Percentiles rank a stretch among this genome's conserved stretches.
phyloP scores from a whole-genome alignment of 164 flowering plant genomes.

The Vitis amurensis region DNA sequence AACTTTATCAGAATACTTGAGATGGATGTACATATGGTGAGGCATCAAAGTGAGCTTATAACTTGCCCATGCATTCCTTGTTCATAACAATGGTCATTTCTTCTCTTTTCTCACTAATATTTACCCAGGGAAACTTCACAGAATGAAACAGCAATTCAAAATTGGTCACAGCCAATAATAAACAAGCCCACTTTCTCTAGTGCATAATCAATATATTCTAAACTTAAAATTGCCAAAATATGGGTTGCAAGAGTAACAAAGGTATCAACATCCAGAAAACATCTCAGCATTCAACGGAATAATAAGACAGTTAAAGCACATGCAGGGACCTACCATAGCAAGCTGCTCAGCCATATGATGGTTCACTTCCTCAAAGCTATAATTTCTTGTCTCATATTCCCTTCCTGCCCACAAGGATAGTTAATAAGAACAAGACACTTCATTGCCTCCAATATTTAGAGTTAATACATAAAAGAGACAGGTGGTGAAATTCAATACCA shows the following conservation, averaged over 20 bases:
- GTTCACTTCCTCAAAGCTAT: slow-evolving; percentile 88
- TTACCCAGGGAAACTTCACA: background rate
- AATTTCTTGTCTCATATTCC: slow-evolving; percentile 94
- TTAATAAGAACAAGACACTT: background rate
- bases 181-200: too few species aligned
- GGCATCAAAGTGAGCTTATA: background rate
- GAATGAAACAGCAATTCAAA: background rate
- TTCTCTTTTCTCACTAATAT: too few species aligned
- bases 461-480: background rate
- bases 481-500: slow-evolving; percentile 42
- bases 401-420: slow-evolving; percentile 56
- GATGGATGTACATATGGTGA: background rate
- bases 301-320: background rate
- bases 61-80: background rate
- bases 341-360: slow-evolving; percentile 83
- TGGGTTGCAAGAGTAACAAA: too few species aligned
- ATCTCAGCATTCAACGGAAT: background rate
- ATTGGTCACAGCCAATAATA: too few species aligned
- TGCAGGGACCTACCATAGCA: slow-evolving; percentile 59
- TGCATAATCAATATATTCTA: too few species aligned
- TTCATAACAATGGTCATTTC: background rate
- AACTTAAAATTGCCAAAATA: too few species aligned
- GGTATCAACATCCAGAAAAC: too few species aligned
- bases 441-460: slow-evolving; percentile 7
- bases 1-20: background rate